Percentiles rank a stretch among this genome's conserved stretches.
phyloP scores from a whole-genome alignment of 2,329 filamentous ascomycete genomes.

The Cadophora gregata region DNA sequence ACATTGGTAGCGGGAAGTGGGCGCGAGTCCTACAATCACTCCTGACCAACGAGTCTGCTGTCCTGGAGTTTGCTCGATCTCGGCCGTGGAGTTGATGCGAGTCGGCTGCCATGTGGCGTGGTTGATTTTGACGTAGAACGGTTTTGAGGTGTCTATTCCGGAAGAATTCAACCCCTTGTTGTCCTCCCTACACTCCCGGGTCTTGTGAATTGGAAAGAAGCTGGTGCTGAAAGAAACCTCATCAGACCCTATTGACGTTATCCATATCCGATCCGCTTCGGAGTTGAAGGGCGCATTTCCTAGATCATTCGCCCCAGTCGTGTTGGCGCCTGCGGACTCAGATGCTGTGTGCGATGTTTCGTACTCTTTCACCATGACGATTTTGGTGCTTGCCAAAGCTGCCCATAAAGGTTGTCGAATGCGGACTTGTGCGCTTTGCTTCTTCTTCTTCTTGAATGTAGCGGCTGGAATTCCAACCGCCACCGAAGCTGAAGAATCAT shows the following conservation, averaged over 20 bases:
- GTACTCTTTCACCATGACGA: constrained; percentile 92
- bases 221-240: constrained; percentile 80
- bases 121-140: constrained; percentile 80
- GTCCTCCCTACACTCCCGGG: constrained; percentile 45
- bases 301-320: constrained; percentile 78
- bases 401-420: constrained; percentile 94
- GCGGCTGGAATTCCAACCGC: constrained; percentile 49
- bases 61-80: constrained; percentile 44
- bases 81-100: constrained; percentile 63
- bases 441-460: constrained; percentile 80
- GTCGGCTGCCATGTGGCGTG: constrained; percentile 81
- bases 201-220: constrained; percentile 57
- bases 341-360: constrained; percentile 79
- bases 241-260: constrained; percentile 78
- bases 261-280: constrained; percentile 77
- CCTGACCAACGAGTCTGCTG: constrained; percentile 70
- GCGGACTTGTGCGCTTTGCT: constrained; percentile 89
- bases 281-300: constrained; percentile 76
- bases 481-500: constrained; percentile 37
- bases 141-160: constrained; percentile 71
- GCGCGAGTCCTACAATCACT: constrained; percentile 71
- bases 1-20: constrained; percentile 77
- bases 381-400: constrained; percentile 92
- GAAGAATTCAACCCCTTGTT: constrained; percentile 44
- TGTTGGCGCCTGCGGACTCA: constrained; percentile 75